A percentile compares a stretch with the other conserved stretches of the same genome.
phyloP scores from a whole-genome alignment of 139 green algal genomes.

The Chlorella sp. region DNA sequence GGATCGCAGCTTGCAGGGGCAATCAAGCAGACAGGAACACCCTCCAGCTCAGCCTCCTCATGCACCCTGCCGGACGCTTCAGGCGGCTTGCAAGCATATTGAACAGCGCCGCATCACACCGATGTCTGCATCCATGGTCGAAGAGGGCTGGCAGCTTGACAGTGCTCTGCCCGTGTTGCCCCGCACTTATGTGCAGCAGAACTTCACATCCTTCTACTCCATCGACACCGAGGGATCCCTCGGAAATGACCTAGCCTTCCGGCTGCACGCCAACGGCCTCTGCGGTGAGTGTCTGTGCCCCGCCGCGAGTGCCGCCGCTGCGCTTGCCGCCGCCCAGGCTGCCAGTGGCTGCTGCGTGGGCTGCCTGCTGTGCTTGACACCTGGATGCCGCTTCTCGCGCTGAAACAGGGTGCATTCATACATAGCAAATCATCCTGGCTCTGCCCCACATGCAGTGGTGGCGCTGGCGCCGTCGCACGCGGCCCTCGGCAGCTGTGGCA shows the following conservation, averaged over 20 bases:
- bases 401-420: too few species aligned
- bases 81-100: not conserved
- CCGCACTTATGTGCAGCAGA: slow-evolving; percentile 14
- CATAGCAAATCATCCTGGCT: too few species aligned
- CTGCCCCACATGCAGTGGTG: not conserved
- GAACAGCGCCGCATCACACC: not conserved
- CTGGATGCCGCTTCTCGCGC: too few species aligned
- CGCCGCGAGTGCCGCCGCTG: too few species aligned
- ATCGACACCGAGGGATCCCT: not conserved
- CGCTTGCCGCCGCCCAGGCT: too few species aligned
- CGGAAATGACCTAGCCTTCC: slow-evolving; percentile 7
- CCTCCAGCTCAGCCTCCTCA: not conserved
- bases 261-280: slow-evolving; percentile 19
- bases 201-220: not conserved
- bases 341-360: too few species aligned
- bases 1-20: not conserved
- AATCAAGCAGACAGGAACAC: not conserved
- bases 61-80: not conserved
- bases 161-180: not conserved
- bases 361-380: too few species aligned
- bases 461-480: slow-evolving; percentile 6
- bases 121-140: not conserved
- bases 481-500: not conserved
- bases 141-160: slow-evolving; percentile 9
- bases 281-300: not conserved